These are phyloP conservation scores for Gigaspora rosea DNA, from an alignment of 192 early-diverging fungal species.

Conservation along the genomic window DNA sequence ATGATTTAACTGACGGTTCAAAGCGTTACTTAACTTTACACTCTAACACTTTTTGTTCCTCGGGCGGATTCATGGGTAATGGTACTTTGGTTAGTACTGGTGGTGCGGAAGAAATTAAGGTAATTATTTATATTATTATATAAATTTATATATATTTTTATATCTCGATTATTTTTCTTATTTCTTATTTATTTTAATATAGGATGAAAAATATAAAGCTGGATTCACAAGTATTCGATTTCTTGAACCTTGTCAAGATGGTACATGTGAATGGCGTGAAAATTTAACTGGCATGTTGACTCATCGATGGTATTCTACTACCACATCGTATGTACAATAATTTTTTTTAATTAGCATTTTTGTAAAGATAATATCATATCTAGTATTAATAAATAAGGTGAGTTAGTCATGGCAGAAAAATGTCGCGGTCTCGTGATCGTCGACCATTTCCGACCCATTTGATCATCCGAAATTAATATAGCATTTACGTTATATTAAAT, in stretches of 20 bases:
- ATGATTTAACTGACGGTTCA: conserved; percentile 47
- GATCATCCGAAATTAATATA: too few relatives aligned
- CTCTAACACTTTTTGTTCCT: conserved; percentile 61
- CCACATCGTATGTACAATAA: conserved; percentile 33
- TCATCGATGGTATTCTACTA: conserved; percentile 57
- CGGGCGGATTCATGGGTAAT: conserved; percentile 52
- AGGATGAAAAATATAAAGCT: neutral
- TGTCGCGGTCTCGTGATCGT: too few relatives aligned
- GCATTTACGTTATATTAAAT: too few relatives aligned
- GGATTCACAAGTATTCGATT: conserved; percentile 52
- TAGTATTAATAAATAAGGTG: too few relatives aligned
- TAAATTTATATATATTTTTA: neutral
- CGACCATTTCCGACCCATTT: too few relatives aligned
- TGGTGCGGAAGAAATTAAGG: conserved; percentile 41
- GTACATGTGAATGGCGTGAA: conserved; percentile 51
- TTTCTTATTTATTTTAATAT: neutral
- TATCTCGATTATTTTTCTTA: conserved; percentile 1
- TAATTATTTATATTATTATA: conserved; percentile 15
- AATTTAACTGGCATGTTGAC: conserved; percentile 39
- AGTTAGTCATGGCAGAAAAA: too few relatives aligned
- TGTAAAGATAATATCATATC: too few relatives aligned
- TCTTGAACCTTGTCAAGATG: conserved; percentile 48
- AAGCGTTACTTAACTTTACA: conserved; percentile 45
- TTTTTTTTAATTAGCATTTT: too few relatives aligned
- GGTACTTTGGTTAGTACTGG: conserved; percentile 55